A percentile compares a stretch with the other conserved stretches of the same genome.
Evolutionary conservation across 192 early-diverging fungal species (phyloP).

Genomic region (Backusella luteola): DNA sequence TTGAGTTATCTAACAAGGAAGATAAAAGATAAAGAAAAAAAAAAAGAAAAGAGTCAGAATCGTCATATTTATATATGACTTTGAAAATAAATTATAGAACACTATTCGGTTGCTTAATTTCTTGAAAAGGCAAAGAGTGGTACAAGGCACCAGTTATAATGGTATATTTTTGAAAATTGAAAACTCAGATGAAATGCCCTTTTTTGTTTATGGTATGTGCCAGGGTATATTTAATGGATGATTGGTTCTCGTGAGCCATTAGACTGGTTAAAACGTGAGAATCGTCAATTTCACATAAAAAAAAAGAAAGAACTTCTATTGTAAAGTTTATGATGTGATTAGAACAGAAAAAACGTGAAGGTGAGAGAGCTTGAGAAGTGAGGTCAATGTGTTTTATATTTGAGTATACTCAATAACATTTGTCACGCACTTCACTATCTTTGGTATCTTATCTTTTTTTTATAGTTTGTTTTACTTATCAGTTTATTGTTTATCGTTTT

Average conservation of each 20-base stretch:
- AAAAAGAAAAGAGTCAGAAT: neutral
- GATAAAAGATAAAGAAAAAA: neutral
- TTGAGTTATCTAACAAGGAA: neutral
- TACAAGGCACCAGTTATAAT: neutral
- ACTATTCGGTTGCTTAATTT: neutral
- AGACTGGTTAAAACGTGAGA: constrained; percentile 38
- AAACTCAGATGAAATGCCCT: neutral
- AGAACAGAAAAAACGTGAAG: neutral
- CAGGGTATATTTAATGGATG: neutral
- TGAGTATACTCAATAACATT: neutral
- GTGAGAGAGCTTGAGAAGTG: neutral
- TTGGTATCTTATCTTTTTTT: neutral
- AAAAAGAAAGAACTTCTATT: neutral
- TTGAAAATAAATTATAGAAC: neutral
- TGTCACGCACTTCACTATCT: neutral
- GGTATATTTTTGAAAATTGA: neutral
- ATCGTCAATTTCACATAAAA: neutral
- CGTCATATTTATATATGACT: neutral
- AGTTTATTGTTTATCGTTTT: neutral
- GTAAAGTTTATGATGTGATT: neutral
- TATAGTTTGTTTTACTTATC: neutral
- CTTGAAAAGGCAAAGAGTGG: neutral
- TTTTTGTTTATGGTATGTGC: neutral
- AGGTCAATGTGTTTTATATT: neutral
- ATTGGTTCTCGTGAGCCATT: neutral